Conservation (phyloP, 805 yeast species). For the Candida namnaoensis region DNA sequence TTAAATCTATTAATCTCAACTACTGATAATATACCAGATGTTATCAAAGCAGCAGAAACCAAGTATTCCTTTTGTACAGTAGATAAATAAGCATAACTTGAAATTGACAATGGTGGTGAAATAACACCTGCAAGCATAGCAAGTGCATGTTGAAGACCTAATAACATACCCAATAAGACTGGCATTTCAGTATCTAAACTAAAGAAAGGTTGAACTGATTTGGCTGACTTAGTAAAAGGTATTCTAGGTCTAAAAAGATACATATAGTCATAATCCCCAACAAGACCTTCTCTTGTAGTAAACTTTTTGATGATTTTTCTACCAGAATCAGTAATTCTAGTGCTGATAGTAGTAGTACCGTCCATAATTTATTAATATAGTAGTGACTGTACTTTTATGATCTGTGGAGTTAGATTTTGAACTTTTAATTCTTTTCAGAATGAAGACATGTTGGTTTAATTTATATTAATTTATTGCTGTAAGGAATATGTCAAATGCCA, state of each 20-base stretch:
- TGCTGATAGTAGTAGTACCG: too few species aligned
- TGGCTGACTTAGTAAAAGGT: slow-evolving; percentile 48
- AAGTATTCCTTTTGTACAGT: slow-evolving; percentile 46
- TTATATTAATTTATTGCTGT: too few species aligned
- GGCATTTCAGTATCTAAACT: slow-evolving; percentile 79
- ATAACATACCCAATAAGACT: slow-evolving; percentile 56
- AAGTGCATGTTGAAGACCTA: slow-evolving; percentile 82
- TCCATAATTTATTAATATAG: too few species aligned
- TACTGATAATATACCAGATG: slow-evolving; percentile 59
- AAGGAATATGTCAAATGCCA: too few species aligned
- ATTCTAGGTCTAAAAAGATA: slow-evolving; percentile 73
- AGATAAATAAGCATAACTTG: slow-evolving; percentile 53
- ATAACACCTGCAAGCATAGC: slow-evolving; percentile 91
- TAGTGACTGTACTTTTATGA: too few species aligned
- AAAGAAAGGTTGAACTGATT: slow-evolving; percentile 67
- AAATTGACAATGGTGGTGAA: slow-evolving; percentile 72
- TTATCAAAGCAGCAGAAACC: slow-evolving; percentile 67
- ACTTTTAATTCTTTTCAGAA: too few species aligned
- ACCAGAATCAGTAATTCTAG: too few species aligned
- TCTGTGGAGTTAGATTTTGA: too few species aligned
- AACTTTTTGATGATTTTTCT: too few species aligned
- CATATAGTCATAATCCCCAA: slow-evolving; percentile 84
- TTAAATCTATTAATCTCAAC: slow-evolving; percentile 79
- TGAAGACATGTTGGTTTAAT: too few species aligned
- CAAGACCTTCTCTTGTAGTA: slow-evolving; percentile 68